Evolutionary conservation across 140 eudicot species (phyloP).

Genomic region (Cichorium intybus): DNA sequence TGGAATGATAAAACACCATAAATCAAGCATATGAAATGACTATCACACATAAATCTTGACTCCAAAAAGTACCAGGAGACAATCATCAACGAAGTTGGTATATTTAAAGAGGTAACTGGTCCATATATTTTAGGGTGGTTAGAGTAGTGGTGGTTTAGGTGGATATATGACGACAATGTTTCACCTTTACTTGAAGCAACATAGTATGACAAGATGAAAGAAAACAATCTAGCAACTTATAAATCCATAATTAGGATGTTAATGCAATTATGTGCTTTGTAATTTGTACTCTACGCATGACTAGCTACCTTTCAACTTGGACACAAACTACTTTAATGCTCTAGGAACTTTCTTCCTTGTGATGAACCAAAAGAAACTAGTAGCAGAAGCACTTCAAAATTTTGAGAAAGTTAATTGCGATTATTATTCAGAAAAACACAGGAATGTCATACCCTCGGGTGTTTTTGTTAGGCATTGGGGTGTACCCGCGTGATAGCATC

Average conservation of each 20-base stretch:
- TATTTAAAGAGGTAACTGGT: conserved; percentile 11
- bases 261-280: not conserved
- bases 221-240: conserved; percentile 8
- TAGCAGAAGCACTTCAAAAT: not conserved
- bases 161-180: conserved; percentile 14
- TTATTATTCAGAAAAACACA: not conserved
- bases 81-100: conserved; percentile 9
- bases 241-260: not conserved
- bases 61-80: not conserved
- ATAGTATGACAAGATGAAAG: conserved; percentile 15
- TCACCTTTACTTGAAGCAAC: conserved; percentile 8
- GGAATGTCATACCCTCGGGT: not conserved
- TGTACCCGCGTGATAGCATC: no score
- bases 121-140: conserved; percentile 30
- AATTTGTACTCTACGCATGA: conserved; percentile 3
- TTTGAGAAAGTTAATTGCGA: not conserved
- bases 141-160: conserved; percentile 36
- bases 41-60: not conserved
- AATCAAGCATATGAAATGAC: not conserved
- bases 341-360: not conserved
- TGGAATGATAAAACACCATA: no score
- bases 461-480: not conserved
- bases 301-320: conserved; percentile 1
- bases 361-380: not conserved
- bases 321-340: not conserved